phyloP scores from a whole-genome alignment of 2,329 filamentous ascomycete genomes.

The Fusarium miscanthi region DNA sequence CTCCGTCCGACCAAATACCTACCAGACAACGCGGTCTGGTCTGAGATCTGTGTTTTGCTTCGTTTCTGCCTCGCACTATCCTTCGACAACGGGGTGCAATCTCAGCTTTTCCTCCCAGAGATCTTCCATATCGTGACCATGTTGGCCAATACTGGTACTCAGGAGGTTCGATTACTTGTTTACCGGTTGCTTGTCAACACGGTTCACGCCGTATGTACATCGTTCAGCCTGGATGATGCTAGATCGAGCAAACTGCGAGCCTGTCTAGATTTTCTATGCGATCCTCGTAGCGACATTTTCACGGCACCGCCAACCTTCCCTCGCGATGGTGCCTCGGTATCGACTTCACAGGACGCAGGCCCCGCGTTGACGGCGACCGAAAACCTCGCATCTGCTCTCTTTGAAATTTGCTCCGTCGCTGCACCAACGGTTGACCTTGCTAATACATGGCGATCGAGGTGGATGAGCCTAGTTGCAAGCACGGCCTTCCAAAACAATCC shows the following conservation, averaged over 20 bases:
- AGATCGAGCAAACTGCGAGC: constrained; percentile 66
- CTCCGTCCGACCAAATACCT: constrained; percentile 73
- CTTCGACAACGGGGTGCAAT: constrained; percentile 74
- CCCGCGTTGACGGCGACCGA: constrained; percentile 68
- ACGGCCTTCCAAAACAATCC: constrained; percentile 80
- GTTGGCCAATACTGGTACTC: constrained; percentile 72
- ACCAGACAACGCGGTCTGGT: constrained; percentile 75
- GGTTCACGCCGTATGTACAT: constrained; percentile 74
- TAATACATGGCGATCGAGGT: constrained; percentile 76
- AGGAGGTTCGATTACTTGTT: constrained; percentile 67
- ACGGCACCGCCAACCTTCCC: constrained; percentile 57
- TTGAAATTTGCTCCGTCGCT: constrained; percentile 72
- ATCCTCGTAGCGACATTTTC: constrained; percentile 69
- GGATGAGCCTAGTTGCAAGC: constrained; percentile 79
- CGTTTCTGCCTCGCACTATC: constrained; percentile 74
- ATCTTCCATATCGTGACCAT: constrained; percentile 78
- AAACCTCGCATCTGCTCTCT: constrained; percentile 69
- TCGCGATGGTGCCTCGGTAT: constrained; percentile 66
- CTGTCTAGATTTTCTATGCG: constrained; percentile 68
- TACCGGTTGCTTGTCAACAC: constrained; percentile 74
- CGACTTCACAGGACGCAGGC: constrained; percentile 64
- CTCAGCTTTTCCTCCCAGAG: constrained; percentile 75
- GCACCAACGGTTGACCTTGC: constrained; percentile 73
- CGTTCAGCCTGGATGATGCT: constrained; percentile 70
- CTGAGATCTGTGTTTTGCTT: constrained; percentile 74